A percentile compares a stretch with the other conserved stretches of the same genome.
phyloP scores from a whole-genome alignment of 345 rosid genomes.

The Salix koriyanagi region DNA sequence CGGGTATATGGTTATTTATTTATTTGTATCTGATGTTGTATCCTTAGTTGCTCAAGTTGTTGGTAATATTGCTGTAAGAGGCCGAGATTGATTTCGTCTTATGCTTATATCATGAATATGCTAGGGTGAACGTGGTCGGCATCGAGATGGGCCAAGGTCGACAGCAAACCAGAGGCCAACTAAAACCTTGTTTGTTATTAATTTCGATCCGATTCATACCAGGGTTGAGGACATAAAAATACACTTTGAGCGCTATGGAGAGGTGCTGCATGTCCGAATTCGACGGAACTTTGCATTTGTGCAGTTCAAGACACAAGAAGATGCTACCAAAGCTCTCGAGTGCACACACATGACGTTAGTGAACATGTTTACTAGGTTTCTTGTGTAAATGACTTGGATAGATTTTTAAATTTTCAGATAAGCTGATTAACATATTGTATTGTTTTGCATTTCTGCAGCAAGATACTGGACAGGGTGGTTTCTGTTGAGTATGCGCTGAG shows the following conservation, averaged over 20 bases:
- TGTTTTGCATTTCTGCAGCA: slow-evolving; percentile 40
- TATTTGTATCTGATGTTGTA: neutral
- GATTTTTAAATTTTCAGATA: neutral
- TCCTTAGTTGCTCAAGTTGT: neutral
- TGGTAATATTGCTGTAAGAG: neutral
- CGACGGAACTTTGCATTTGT: slow-evolving; percentile 81
- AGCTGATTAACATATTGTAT: neutral
- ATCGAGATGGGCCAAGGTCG: slow-evolving; percentile 55
- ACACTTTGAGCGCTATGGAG: slow-evolving; percentile 79
- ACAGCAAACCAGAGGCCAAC: slow-evolving; percentile 66
- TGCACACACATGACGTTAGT: slow-evolving; percentile 67
- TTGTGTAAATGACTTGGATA: neutral
- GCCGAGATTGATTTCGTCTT: neutral
- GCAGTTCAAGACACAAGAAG: slow-evolving; percentile 74
- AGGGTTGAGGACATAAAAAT: slow-evolving; percentile 66
- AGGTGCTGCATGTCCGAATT: slow-evolving; percentile 63
- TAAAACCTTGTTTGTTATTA: slow-evolving; percentile 78
- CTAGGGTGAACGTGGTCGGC: slow-evolving; percentile 75
- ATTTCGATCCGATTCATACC: slow-evolving; percentile 70
- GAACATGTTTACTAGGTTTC: neutral
- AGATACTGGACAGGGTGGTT: slow-evolving; percentile 68
- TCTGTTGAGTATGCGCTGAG: slow-evolving; percentile 86
- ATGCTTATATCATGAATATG: neutral
- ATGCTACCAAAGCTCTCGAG: slow-evolving; percentile 76
- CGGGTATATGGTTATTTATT: slow-evolving; percentile 37